A percentile compares a stretch with the other conserved stretches of the same genome.
Conservation (phyloP, 2,329 filamentous ascomycete genomes). For the Epichloe sp. region DNA sequence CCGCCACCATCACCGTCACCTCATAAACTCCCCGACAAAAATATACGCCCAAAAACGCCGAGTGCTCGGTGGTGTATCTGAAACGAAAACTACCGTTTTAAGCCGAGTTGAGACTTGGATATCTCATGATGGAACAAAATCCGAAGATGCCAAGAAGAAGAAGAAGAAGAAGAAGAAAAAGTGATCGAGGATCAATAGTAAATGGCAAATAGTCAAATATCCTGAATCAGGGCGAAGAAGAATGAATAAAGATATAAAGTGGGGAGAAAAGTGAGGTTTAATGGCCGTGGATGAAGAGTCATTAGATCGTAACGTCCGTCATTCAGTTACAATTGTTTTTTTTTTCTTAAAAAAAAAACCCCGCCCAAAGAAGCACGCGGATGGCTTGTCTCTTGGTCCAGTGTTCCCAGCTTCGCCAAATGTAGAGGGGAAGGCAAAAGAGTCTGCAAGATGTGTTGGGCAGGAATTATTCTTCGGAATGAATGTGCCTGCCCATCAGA, state of each 20-base stretch:
- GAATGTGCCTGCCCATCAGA: constrained; percentile 8
- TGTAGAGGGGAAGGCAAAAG: constrained; percentile 6
- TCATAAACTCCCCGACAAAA: neutral
- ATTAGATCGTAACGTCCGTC: constrained; percentile 8
- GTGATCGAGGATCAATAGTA: constrained; percentile 4
- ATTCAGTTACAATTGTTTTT: neutral
- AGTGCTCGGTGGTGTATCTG: constrained; percentile 15
- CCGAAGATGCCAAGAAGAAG: constrained; percentile 5
- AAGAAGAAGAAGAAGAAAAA: constrained; percentile 9
- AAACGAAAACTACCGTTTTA: neutral
- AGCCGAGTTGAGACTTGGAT: neutral
- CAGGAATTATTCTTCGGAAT: neutral
- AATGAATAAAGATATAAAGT: constrained; percentile 2
- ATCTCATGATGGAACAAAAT: neutral
- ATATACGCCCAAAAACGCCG: constrained; percentile 13
- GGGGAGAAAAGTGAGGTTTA: neutral
- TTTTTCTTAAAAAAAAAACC: too few relatives aligned
- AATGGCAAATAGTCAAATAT: neutral
- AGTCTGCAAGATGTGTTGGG: constrained; percentile 14
- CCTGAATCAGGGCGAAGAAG: neutral
- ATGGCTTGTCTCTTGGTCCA: constrained; percentile 5
- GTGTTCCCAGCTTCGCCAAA: constrained; percentile 7
- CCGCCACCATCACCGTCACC: neutral
- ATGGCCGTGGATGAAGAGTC: constrained; percentile 7
- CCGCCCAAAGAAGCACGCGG: neutral